A percentile compares a stretch with the other conserved stretches of the same genome.
Conservation (phyloP, 108 stramenopile genomes). For the Cyclotella atomus region DNA sequence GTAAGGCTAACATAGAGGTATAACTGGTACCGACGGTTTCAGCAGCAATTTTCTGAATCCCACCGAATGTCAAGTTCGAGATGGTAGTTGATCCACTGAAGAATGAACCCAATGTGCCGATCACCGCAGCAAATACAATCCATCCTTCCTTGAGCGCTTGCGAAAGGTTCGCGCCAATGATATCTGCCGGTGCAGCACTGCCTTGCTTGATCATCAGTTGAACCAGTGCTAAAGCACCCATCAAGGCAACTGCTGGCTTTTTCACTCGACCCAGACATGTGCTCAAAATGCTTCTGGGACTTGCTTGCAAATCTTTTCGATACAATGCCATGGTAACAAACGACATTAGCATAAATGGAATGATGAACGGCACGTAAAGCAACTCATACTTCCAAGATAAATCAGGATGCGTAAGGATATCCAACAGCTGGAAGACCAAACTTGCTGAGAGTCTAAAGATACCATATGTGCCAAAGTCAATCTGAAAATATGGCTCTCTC, state of each 20-base stretch:
- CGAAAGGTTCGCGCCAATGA: conserved; percentile 60
- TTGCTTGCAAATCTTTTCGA: conserved; percentile 41
- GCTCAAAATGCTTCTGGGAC: conserved; percentile 34
- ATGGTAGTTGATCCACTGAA: conserved; percentile 72
- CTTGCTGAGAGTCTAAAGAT: conserved; percentile 58
- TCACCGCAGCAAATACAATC: conserved; percentile 56
- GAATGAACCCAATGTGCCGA: conserved; percentile 66
- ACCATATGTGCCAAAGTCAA: conserved; percentile 63
- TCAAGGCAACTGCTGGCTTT: conserved; percentile 61
- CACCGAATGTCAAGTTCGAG: conserved; percentile 73
- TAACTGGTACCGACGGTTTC: conserved; percentile 54
- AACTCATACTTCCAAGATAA: conserved; percentile 73
- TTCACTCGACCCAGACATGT: conserved; percentile 42
- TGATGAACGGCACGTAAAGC: conserved; percentile 67
- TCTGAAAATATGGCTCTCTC: conserved; percentile 51
- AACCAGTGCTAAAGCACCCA: conserved; percentile 63
- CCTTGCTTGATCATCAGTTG: conserved; percentile 58
- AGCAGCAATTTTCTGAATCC: conserved; percentile 63
- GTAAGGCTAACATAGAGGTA: conserved; percentile 64
- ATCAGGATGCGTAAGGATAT: conserved; percentile 63
- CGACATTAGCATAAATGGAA: conserved; percentile 66
- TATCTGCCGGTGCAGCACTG: conserved; percentile 56
- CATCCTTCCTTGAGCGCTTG: conserved; percentile 61
- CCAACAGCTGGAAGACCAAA: conserved; percentile 59
- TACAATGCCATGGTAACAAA: conserved; percentile 55